These are phyloP conservation scores for Diaporthe destruens DNA, from an alignment of 2,329 filamentous ascomycete genomes.

Conservation along the genomic window DNA sequence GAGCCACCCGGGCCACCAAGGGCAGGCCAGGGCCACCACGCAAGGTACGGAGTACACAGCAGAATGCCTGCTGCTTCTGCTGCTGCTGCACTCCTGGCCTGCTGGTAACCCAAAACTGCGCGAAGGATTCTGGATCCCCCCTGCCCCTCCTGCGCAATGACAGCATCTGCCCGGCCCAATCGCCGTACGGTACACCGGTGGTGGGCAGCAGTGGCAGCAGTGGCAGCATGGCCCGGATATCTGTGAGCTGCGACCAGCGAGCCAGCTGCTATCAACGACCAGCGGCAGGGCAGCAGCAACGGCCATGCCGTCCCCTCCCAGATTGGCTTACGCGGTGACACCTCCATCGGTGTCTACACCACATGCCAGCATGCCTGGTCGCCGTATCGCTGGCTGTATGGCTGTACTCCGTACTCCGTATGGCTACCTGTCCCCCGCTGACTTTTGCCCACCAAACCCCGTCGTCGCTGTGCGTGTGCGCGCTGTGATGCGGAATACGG, in stretches of 20 bases:
- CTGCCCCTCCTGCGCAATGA: constrained; percentile 33
- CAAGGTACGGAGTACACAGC: too few species aligned
- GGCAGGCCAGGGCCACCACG: constrained; percentile 1
- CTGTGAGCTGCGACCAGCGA: background rate
- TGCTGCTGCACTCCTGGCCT: constrained; percentile 20
- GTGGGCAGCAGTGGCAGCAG: background rate
- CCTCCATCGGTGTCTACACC: background rate
- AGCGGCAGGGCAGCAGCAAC: background rate
- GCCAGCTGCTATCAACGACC: background rate
- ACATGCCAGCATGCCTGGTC: background rate
- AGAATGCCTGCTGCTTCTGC: background rate
- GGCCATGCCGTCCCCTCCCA: background rate
- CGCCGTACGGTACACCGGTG: background rate
- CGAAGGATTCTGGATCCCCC: constrained; percentile 35
- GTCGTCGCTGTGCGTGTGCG: background rate
- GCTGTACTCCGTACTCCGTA: background rate
- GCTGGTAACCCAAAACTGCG: constrained; percentile 32
- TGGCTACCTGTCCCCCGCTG: background rate
- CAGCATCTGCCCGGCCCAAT: constrained; percentile 32
- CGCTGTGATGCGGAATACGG: background rate
- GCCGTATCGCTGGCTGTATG: background rate
- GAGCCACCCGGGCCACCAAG: background rate
- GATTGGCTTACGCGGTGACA: constrained; percentile 32
- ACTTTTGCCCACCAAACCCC: background rate
- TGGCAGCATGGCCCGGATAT: background rate